Evolutionary conservation across 1,284 basidiomycete species (phyloP), one percentile per base, ranked within the genome.

Genomic region (Abortiporus biennis): DNA sequence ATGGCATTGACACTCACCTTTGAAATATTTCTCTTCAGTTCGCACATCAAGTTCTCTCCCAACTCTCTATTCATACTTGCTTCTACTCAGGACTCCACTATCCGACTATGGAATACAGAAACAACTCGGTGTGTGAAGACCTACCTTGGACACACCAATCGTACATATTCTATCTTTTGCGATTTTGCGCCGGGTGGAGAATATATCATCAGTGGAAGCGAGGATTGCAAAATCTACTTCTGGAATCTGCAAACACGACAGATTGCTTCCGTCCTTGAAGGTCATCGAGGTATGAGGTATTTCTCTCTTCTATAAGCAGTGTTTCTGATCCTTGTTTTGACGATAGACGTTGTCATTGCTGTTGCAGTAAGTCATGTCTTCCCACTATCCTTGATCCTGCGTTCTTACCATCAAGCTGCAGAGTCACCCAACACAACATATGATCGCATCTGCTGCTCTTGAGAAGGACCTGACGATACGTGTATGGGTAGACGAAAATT

Each of bases 121-220:
- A 85, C 81, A n/a, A 87, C 88, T 9, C 85, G 87, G 48, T 91
- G 92, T 49, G 80, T 97, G 36, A 98, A 98, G 67, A 95, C 93
- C 2, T 94, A 93, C 56, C 78, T 72, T 0, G 90, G 88, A 0
- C 92, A 95, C 57, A 69, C 66, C 4, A 94, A 93, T 60, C 72
- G 80, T 29, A 91, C 88, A 25, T 92, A 82, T 52, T 86, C 85
- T 60, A 65, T 85, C 21, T 72, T 74, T 44, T 68, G 80, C 3
- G 78, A 75, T 52, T 86, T 89, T 54, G 68, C 66, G 46, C 72
- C 71, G 11, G 74, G 37, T 23, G 56, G 64, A 16, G 75, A 79
- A 50, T 85, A 82, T 59, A 75, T 99, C 37, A 72, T 95, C 4
- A 81, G 87, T 39, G 95, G 94, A 0, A 92, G 88, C 43, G 95